Conservation (phyloP, 768 basidiomycete genomes). For the Amanita inopinata region DNA sequence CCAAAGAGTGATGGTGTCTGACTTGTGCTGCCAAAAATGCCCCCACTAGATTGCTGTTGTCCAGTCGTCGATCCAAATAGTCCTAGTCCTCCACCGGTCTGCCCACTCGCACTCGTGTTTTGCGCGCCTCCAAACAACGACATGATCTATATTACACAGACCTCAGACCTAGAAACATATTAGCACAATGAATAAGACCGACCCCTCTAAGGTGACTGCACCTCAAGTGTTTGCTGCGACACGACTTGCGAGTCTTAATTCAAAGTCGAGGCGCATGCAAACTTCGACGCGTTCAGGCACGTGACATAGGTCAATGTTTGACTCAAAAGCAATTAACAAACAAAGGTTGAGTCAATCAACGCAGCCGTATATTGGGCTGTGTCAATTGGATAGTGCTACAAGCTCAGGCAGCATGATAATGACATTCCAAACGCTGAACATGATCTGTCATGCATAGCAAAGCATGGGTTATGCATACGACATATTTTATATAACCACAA, state of each 20-base stretch:
- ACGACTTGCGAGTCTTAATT: too few species aligned
- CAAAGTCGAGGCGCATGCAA: neutral
- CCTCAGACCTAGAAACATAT: neutral
- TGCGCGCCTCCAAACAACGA: constrained; percentile 2
- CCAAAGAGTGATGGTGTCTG: constrained; percentile 14
- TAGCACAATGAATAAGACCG: neutral
- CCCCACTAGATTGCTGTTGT: constrained; percentile 4
- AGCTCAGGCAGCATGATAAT: neutral
- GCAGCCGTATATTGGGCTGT: too few species aligned
- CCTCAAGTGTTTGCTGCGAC: too few species aligned
- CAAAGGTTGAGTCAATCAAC: too few species aligned
- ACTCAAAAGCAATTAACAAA: neutral
- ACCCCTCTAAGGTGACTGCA: too few species aligned
- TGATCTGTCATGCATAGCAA: neutral
- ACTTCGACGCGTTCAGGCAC: neutral
- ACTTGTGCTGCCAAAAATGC: constrained; percentile 19
- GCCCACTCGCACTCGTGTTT: constrained; percentile 1
- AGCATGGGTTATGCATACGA: constrained; percentile 4
- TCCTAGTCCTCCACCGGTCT: constrained; percentile 6
- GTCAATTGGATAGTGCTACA: constrained; percentile 1
- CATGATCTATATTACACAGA: neutral
- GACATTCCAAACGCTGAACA: neutral
- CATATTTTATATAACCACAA: constrained; percentile 3
- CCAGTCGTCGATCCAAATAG: constrained; percentile 7
- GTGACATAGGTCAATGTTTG: neutral